Evolutionary conservation across 129 eudicot genomes (phyloP), one percentile per base, ranked within the genome.

Genomic region (Lactuca saligna): DNA sequence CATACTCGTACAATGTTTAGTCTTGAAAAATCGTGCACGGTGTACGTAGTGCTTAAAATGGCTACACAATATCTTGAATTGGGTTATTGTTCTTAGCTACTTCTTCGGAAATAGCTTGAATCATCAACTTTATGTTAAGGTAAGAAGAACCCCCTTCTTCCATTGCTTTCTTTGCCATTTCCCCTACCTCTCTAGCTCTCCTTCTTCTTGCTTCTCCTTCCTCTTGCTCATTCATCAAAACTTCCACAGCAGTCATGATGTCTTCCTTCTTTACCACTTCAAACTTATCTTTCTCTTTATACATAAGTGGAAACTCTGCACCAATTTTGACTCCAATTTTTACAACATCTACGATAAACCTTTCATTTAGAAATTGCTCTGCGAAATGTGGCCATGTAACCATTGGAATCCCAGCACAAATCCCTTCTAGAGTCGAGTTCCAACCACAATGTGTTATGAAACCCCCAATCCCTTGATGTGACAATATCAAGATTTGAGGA

Each of bases 361-460:
- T 75, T 60, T 81, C 86, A 0, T 82, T 85, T 4, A 69, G 11
- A 63, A 85, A 81, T 20, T 85, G 90, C 0, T 85, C 87, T 1
- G 73, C 82, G 3, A 79, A 80, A 2, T 63, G 54, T 0, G 90
- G 95, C 95, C 95, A 87, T 33, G 95, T 84, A 15, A 82, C 60
- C 87, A 87, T 76, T 20, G 90, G 89, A 63, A 84, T 14, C 14
- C 95, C 87, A 0, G 71, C 65, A 4, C 56, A 58, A 42, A 84
- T 35, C 29, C 82, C 87, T 77, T 87, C 89, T 0, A 84, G 74
- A 10, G 80, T 78, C 58, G 89, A 86, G 63, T 87, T 87, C 89
- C 94, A 87, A 9, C 94, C 89, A 53, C 89, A 87, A 25, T 87
- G 94, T 9, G 94, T 82, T 46, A 87, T 1, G 49, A 87, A 87